Conservation (phyloP, 2,329 filamentous ascomycete species). For the Trichoderma lentiforme region DNA sequence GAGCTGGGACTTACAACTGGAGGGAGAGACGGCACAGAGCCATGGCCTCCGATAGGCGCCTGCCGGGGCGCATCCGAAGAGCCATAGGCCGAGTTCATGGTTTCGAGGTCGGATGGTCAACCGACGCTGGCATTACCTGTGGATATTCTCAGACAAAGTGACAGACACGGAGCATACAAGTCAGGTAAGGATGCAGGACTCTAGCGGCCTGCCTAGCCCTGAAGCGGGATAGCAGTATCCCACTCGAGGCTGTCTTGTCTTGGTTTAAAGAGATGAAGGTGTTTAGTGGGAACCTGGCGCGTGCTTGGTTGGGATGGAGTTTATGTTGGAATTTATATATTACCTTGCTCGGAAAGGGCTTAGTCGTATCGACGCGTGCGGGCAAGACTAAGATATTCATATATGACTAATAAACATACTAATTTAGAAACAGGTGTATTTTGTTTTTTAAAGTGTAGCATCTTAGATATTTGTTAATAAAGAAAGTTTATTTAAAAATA, state of each 20-base stretch:
- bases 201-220: conserved; percentile 1
- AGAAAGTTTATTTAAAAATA: not conserved
- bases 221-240: not conserved
- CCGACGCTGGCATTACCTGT: not conserved
- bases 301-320: not conserved
- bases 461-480: not conserved
- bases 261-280: not conserved
- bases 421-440: not conserved
- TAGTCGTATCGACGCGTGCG: not conserved
- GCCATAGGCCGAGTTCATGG: conserved; percentile 33
- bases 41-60: conserved; percentile 27
- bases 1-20: conserved; percentile 19
- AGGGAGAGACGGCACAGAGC: conserved; percentile 26
- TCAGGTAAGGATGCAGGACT: not conserved
- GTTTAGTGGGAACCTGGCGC: not conserved
- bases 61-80: conserved; percentile 33
- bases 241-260: not conserved
- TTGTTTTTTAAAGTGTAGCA: not conserved
- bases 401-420: not conserved
- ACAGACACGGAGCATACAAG: conserved; percentile 3
- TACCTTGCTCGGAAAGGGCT: not conserved
- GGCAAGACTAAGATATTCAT: not conserved
- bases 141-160: conserved; percentile 3
- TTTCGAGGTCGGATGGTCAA: not conserved
- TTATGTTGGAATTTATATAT: not conserved